Conservation (phyloP, 2,329 filamentous ascomycete genomes). For the Scorias spongiosa region DNA sequence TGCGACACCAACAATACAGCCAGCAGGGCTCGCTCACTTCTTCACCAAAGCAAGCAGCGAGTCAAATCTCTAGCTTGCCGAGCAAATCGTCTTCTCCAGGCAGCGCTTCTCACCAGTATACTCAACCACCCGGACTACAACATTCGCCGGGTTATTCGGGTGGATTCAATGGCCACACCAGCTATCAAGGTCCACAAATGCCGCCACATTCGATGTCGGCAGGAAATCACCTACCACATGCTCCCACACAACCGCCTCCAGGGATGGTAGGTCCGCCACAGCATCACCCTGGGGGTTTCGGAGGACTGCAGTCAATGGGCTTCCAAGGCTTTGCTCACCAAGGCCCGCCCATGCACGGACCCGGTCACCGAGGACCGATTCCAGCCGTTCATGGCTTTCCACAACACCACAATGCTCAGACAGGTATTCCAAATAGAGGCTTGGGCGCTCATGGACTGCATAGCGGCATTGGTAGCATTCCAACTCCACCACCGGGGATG, state of each 20-base stretch:
- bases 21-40: constrained; percentile 60
- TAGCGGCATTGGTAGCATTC: constrained; percentile 25
- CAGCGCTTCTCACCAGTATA: constrained; percentile 41
- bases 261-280: constrained; percentile 38
- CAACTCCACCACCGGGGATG: constrained; percentile 34
- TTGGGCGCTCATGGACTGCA: constrained; percentile 44
- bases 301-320: constrained; percentile 35
- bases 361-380: constrained; percentile 37
- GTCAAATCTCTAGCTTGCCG: constrained; percentile 30
- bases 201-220: constrained; percentile 13
- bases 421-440: constrained; percentile 26
- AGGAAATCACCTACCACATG: constrained; percentile 40
- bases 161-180: constrained; percentile 42
- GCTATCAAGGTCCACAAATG: constrained; percentile 39
- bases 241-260: constrained; percentile 43
- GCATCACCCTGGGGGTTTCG: constrained; percentile 25
- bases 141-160: constrained; percentile 52
- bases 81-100: constrained; percentile 43
- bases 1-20: constrained; percentile 56
- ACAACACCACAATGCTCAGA: constrained; percentile 34
- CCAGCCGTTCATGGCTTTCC: constrained; percentile 29
- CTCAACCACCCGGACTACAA: constrained; percentile 14
- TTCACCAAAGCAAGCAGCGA: constrained; percentile 49
- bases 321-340: constrained; percentile 40
- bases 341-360: constrained; percentile 38